Evolutionary conservation across 345 rosid genomes (phyloP), one percentile per base, ranked within the genome.

Genomic region (Hibiscus tridactylites): DNA sequence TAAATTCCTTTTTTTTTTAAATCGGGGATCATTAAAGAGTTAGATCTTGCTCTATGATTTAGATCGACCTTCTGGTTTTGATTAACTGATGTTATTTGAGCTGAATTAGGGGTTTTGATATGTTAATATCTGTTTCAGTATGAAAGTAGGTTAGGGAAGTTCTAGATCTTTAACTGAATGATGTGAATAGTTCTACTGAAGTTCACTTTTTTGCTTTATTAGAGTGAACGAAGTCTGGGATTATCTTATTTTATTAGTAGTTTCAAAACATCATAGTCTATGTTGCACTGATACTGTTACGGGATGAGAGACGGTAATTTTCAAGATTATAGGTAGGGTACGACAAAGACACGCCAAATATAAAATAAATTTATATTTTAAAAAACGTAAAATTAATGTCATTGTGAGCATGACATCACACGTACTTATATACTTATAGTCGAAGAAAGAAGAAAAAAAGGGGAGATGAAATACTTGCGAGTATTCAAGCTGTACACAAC

Each of bases 31-130:
- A 42, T 54, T 71, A 4, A 70, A 74, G 78, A 69, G 64, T 75
- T 64, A 71, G 80, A 77, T 77, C 81, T 79, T 65, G 73, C 29
- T 57, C 31, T 52, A 21, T 61, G 56, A 8, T 17, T 63, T 77
- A 24, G 77, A 74, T 79, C 65, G 65, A 29, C 28, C 2, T 21
- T 63, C 33, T 19, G 16, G 10, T 59, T 60, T 39, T 68, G 64
- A 12, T 71, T 57, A 58, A 50, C 37, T 68, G 4, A 57, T 35
- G 46, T 29, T 33, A 6, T 26, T 68, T 56, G 16, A 66, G 42
- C 28, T 19, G 19, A 56, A 68, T 5, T 13, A 56, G 12, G 46
- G 35, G 56, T 65, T 24, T 47, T 67, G 70, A 67, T 67, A 21
- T 28, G 42, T 46, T 19, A 44, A 46, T 26, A 44, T 46, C 1